phyloP scores from a whole-genome alignment of 1,284 basidiomycete genomes.

The Puccinia horiana region DNA sequence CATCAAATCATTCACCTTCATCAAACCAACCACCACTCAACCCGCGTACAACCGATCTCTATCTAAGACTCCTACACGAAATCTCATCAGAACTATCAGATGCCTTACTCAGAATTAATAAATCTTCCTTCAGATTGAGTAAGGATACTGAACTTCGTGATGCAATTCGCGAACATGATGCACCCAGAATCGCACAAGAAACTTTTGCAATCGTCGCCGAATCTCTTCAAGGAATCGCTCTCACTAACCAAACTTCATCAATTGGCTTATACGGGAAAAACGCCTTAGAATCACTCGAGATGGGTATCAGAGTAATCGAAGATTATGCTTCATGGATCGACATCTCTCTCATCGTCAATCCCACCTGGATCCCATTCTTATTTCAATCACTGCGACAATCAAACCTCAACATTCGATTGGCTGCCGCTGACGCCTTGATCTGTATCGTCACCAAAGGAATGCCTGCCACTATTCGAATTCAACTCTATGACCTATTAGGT shows the following conservation, averaged over 20 bases:
- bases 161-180: constrained; percentile 80
- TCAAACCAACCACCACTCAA: constrained; percentile 65
- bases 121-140: constrained; percentile 66
- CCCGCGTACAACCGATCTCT: constrained; percentile 76
- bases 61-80: constrained; percentile 84
- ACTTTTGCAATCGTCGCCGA: constrained; percentile 81
- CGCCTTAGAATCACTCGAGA: constrained; percentile 75
- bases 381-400: constrained; percentile 74
- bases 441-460: constrained; percentile 88
- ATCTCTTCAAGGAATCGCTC: constrained; percentile 59
- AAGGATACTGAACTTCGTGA: constrained; percentile 83
- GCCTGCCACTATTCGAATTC: constrained; percentile 86
- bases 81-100: constrained; percentile 90
- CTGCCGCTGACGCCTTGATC: constrained; percentile 75
- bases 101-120: constrained; percentile 76
- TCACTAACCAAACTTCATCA: constrained; percentile 24
- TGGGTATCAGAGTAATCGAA: constrained; percentile 84
- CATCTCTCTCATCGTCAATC: constrained; percentile 91
- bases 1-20: constrained; percentile 65
- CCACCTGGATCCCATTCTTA: constrained; percentile 79
- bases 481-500: constrained; percentile 85
- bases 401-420: constrained; percentile 72
- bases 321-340: constrained; percentile 99
- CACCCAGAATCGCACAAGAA: constrained; percentile 79
- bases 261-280: constrained; percentile 58